Conservation (phyloP, 192 early-diverging fungal species). For the Bifiguratus adelaidae region DNA sequence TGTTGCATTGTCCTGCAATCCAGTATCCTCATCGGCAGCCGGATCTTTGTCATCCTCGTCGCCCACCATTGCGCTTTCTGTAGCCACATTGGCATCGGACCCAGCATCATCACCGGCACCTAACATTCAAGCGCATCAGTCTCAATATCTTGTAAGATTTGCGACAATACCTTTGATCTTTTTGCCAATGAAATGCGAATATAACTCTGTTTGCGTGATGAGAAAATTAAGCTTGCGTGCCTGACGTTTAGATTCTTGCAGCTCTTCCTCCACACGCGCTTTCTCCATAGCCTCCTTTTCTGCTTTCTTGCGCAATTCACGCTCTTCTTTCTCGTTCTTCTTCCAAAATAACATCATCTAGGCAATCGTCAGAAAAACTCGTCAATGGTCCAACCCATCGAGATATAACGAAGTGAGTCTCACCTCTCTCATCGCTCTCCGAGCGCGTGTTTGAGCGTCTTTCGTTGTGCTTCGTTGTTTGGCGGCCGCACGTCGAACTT, state of each 20-base stretch:
- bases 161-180: conserved; percentile 41
- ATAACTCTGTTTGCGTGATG: conserved; percentile 87
- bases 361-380: not conserved
- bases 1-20: conserved; percentile 11
- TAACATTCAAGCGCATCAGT: no score
- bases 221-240: conserved; percentile 86
- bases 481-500: conserved; percentile 44
- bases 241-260: conserved; percentile 70
- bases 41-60: conserved; percentile 17
- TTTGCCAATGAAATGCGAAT: conserved; percentile 83
- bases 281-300: conserved; percentile 78
- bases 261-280: conserved; percentile 70
- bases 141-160: not conserved
- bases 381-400: not conserved
- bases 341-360: conserved; percentile 89
- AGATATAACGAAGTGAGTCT: not conserved
- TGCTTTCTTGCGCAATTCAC: conserved; percentile 77
- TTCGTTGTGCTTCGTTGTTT: conserved; percentile 42
- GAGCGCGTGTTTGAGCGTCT: conserved; percentile 50
- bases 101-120: no score
- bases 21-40: conserved; percentile 13
- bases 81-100: no score
- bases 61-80: no score
- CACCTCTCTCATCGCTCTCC: conserved; percentile 51
- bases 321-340: conserved; percentile 82